Evolutionary conservation across 495 filamentous ascomycete species (phyloP).

Genomic region (Massariosphaeria phaeospora): DNA sequence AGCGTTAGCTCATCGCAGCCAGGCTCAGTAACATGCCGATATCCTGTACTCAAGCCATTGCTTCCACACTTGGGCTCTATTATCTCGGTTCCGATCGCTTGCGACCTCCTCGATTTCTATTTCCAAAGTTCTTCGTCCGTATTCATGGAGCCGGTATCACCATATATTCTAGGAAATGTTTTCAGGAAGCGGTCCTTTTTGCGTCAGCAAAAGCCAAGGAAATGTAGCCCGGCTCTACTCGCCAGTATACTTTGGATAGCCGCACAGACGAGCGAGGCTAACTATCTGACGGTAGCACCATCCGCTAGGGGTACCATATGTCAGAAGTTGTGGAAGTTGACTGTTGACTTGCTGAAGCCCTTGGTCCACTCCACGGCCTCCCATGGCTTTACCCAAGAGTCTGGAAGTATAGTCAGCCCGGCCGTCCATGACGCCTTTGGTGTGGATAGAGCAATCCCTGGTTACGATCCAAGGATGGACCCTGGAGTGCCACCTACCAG

Average conservation of each 20-base stretch:
- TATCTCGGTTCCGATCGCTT: constrained; percentile 44
- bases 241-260: constrained; percentile 43
- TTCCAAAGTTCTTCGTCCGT: constrained; percentile 46
- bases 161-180: constrained; percentile 42
- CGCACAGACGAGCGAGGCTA: constrained; percentile 42
- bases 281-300: constrained; percentile 35
- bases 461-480: constrained; percentile 21
- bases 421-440: constrained; percentile 26
- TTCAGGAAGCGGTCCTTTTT: constrained; percentile 42
- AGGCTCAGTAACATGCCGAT: constrained; percentile 8
- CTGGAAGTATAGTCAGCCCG: constrained; percentile 18
- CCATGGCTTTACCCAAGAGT: constrained; percentile 22
- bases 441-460: constrained; percentile 14
- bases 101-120: constrained; percentile 50
- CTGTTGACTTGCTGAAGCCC: constrained; percentile 35
- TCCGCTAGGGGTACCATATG: constrained; percentile 33
- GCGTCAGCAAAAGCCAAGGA: constrained; percentile 37
- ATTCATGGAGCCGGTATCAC: constrained; percentile 41
- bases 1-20: constrained; percentile 25
- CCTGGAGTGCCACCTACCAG: constrained; percentile 11
- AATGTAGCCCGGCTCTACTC: constrained; percentile 40
- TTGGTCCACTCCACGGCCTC: constrained; percentile 22
- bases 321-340: constrained; percentile 37
- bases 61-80: constrained; percentile 43
- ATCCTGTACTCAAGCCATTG: constrained; percentile 29